Base-by-base conservation (phyloP, 129 eudicot genomes). In the Lonicera japonica region DNA sequence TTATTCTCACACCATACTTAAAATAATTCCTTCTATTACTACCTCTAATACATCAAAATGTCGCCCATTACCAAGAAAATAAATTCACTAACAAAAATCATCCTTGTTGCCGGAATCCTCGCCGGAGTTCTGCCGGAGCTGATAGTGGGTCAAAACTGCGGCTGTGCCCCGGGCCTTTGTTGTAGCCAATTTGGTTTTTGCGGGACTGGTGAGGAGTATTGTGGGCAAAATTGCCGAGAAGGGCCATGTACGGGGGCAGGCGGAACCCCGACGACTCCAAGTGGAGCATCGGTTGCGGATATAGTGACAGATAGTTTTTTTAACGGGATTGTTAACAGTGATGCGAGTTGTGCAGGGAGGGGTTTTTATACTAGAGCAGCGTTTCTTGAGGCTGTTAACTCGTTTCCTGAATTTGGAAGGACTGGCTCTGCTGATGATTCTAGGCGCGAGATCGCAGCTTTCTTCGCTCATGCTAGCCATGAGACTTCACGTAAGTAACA, bases 401-500 rank as follows among this genome's bases (percentile, higher is more conserved):
- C 63, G 21, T 74, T 70, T 43, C 23, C 64, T 5, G 48, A 45
- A n/a, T 79, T 79, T 11, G 84, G 77, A 39, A 25, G 12, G 0
- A 64, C 65, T 55, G 84, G 84, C 24, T 74, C 84, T 6, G 61
- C 21, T 15, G 77, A 74, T 21, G 84, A 70, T 70, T 74, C 74
- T 1, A 74, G 24, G 29, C 69, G 84, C 5, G 84, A 79, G 68
- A 74, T 74, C 40, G 84, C 84, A 0, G 84, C 84, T 10, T 74
- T 74, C 65, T 79, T 79, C 24, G 84, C 80, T 17, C 84, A 79
- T 43, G 80, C 56, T 8, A 74, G 80, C 1, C 84, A 79, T 66
- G 84, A 79, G 65, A 79, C 84, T 24, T 80, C 74, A 70, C 77
- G 84, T 79, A 74, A 47, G 68, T 20, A 0, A n/a, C n/a, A n/a